These are phyloP conservation scores for Colletotrichum sp. DNA, from an alignment of 2,329 filamentous ascomycete genomes.

Conservation along the genomic window DNA sequence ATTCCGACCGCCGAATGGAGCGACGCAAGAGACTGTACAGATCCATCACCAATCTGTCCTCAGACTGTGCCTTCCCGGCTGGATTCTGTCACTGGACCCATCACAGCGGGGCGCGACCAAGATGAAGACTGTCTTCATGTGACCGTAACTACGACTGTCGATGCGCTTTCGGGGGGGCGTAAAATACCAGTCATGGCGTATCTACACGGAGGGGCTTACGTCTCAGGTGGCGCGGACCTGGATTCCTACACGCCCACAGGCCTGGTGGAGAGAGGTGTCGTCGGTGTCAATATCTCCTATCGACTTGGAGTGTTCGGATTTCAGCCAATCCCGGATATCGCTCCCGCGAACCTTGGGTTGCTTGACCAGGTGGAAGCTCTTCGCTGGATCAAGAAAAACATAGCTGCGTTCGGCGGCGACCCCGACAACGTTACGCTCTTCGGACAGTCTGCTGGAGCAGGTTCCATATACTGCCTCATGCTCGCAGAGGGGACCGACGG, in stretches of 20 bases:
- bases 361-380: not conserved
- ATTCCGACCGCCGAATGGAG: conserved; percentile 2
- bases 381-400: not conserved
- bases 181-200: conserved; percentile 33
- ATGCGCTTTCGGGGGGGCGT: not conserved
- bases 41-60: conserved; percentile 20
- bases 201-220: conserved; percentile 27
- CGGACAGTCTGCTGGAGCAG: not conserved
- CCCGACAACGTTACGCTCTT: not conserved
- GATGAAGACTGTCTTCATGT: conserved; percentile 23
- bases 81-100: conserved; percentile 10
- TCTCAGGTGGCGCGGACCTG: not conserved
- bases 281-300: conserved; percentile 40
- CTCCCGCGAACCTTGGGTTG: conserved; percentile 24
- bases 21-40: conserved; percentile 7
- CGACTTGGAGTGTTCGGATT: conserved; percentile 39
- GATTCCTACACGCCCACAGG: conserved; percentile 16
- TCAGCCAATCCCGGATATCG: conserved; percentile 24
- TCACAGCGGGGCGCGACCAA: not conserved
- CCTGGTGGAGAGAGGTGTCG: conserved; percentile 21
- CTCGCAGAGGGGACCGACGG: conserved; percentile 50
- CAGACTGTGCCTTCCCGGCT: conserved; percentile 19
- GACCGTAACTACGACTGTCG: not conserved
- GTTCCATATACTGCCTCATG: conserved; percentile 58
- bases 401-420: not conserved